Conservation (phyloP, 1,284 basidiomycete genomes). For the Salmacisia buchloeana region DNA sequence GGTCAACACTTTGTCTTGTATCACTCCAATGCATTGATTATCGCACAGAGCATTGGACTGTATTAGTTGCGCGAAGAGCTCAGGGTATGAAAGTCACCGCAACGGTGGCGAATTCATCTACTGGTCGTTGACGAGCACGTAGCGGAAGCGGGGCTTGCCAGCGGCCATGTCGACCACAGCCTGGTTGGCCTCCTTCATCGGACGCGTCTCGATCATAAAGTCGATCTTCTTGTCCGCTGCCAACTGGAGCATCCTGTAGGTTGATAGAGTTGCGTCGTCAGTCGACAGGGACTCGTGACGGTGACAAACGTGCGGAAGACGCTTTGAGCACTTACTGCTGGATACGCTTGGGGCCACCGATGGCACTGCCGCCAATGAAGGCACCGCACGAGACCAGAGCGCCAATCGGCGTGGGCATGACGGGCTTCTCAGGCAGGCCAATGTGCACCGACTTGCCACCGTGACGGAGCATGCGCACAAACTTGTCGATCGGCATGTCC, state of each 20-base stretch:
- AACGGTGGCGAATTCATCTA: not conserved
- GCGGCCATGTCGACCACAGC: conserved; percentile 33
- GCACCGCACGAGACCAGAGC: conserved; percentile 22
- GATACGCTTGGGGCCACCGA: conserved; percentile 47
- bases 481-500: conserved; percentile 51
- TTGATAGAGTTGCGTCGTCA: not conserved
- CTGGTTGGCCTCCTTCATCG: conserved; percentile 37
- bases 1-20: no score
- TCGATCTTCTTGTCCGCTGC: conserved; percentile 32
- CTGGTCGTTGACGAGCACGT: conserved; percentile 53
- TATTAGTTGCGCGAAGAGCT: no score
- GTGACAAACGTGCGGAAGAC: no score
- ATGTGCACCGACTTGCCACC: conserved; percentile 52
- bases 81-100: no score
- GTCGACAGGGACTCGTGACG: not conserved
- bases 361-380: conserved; percentile 39
- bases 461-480: conserved; percentile 52
- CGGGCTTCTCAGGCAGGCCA: conserved; percentile 48
- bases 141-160: conserved; percentile 51
- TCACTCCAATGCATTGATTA: no score
- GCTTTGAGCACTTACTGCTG: conserved; percentile 28
- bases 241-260: conserved; percentile 28
- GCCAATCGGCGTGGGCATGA: conserved; percentile 38
- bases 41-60: no score
- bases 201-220: conserved; percentile 32